Evolutionary conservation across 1,284 basidiomycete species (phyloP), one percentile per base, ranked within the genome.

Genomic region (Naganishia sp.): DNA sequence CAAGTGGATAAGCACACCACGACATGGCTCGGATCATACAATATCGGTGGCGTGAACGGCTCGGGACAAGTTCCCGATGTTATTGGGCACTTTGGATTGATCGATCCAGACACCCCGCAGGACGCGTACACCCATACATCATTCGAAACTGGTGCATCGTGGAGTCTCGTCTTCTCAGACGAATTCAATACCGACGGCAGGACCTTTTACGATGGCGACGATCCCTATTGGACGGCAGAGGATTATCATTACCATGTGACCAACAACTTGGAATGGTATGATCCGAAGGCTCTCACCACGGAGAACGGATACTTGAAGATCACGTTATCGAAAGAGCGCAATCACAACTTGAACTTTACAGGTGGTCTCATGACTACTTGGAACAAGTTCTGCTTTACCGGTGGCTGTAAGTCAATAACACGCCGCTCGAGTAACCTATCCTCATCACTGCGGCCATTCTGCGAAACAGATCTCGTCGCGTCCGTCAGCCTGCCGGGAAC

Each of bases 371-470:
- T 72, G 50, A 72, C 76, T 53, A 79, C 77, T 49, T 95, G 93
- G 93, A 95, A 94, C 80, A 90, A 93, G 77, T 80, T 97, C 68
- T 96, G 94, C 80, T 97, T 95, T 79, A 95, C 89, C 3, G 92
- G 90, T 0, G 94, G 76, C 18, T 61, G 58, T 61, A 41, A 61
- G 58, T 51, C 11, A 3, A 47, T 18, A 23, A 75, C 83, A 97
- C 18, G 21, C 23, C 62, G 42, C 6, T 13, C 31, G 10, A 23
- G 31, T 31, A 41, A 53, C 11, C 9, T 32, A 41, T 57, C n/a
- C 9, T 32, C 4, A 31, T 42, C 11, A 11, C 21, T 7, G 41
- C 18, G 21, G 45, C 25, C 7, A 18, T 49, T 9, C 21, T 23
- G 13, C 21, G n/a, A 21, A n/a, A 25, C 47, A 61, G 63, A 66